A percentile compares a stretch with the other conserved stretches of the same genome.
Evolutionary conservation across 495 filamentous ascomycete genomes (phyloP).

Genomic region (Bombardia bombarda): DNA sequence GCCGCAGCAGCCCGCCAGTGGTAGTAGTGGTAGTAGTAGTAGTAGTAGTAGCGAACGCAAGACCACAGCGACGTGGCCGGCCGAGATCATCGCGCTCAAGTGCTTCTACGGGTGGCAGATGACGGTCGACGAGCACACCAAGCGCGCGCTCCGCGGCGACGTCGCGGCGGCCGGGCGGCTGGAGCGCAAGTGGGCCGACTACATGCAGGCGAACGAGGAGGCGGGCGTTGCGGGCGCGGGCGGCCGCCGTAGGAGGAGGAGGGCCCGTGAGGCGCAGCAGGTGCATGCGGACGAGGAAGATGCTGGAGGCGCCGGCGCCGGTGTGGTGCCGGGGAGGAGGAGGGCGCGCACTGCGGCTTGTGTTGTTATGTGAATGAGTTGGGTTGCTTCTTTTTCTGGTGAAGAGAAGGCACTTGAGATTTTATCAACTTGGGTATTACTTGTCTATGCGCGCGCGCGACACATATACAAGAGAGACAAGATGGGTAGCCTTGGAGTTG

Average conservation of each 20-base stretch:
- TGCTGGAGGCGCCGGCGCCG: slow-evolving; percentile 33
- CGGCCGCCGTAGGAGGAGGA: slow-evolving; percentile 57
- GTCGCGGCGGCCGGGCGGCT: slow-evolving; percentile 60
- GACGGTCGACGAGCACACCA: slow-evolving; percentile 86
- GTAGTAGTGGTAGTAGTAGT: not conserved
- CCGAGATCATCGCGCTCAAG: slow-evolving; percentile 75
- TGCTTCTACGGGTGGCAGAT: slow-evolving; percentile 94
- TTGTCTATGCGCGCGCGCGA: too few species aligned
- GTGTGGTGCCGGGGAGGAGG: slow-evolving; percentile 24
- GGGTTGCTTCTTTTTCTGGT: too few species aligned
- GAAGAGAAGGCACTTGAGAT: too few species aligned
- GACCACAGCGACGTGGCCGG: not conserved
- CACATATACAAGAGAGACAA: too few species aligned
- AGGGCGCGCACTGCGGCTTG: slow-evolving; percentile 51
- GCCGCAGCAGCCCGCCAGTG: slow-evolving; percentile 3
- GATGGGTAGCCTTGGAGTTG: too few species aligned
- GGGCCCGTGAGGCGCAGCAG: slow-evolving; percentile 68
- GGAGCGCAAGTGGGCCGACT: slow-evolving; percentile 87
- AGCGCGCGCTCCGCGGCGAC: slow-evolving; percentile 71
- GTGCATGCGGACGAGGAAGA: slow-evolving; percentile 73
- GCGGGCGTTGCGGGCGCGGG: slow-evolving; percentile 56
- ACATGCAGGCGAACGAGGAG: slow-evolving; percentile 88
- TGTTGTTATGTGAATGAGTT: slow-evolving; percentile 49
- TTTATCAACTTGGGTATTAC: too few species aligned
- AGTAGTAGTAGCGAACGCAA: slow-evolving; percentile 11